These are phyloP conservation scores for Xylariaceae sp. DNA, from an alignment of 2,329 filamentous ascomycete genomes.

Conservation along the genomic window DNA sequence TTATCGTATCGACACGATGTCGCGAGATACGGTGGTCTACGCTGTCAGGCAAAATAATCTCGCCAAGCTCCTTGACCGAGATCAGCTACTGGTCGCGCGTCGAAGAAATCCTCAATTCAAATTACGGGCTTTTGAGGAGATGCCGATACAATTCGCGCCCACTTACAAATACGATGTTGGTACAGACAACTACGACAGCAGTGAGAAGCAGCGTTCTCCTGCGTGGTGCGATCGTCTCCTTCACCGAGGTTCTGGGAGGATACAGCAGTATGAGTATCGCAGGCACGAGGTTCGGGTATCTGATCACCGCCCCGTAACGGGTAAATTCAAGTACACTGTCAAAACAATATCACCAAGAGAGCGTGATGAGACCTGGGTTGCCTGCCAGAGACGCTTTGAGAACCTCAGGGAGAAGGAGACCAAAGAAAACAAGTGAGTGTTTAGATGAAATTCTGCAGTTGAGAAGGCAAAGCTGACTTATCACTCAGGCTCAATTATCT, in stretches of 20 bases:
- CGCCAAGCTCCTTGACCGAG: conserved; percentile 80
- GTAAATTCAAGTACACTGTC: conserved; percentile 73
- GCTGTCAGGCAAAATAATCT: conserved; percentile 80
- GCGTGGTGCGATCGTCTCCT: conserved; percentile 95
- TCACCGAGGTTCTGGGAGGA: conserved; percentile 75
- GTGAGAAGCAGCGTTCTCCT: conserved; percentile 88
- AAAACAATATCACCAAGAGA: conserved; percentile 73
- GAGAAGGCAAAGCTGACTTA: conserved; percentile 17
- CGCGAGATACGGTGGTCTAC: conserved; percentile 84
- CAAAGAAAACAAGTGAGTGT: conserved; percentile 71
- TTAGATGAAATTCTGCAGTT: neutral
- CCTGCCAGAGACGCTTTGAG: conserved; percentile 71
- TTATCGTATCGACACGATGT: conserved; percentile 97
- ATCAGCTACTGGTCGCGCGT: conserved; percentile 85
- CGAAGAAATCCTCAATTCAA: conserved; percentile 88
- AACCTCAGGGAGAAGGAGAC: conserved; percentile 65
- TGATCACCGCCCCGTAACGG: conserved; percentile 90
- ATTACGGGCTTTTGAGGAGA: conserved; percentile 84
- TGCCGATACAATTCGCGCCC: conserved; percentile 84
- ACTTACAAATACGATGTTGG: conserved; percentile 99
- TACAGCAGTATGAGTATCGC: conserved; percentile 83
- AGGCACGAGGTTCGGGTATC: conserved; percentile 87
- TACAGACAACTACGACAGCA: conserved; percentile 88
- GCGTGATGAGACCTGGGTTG: conserved; percentile 64
- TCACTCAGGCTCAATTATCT: conserved; percentile 48